Base-by-base conservation (phyloP, 306 rosid species). In the Dryas drummondii region DNA sequence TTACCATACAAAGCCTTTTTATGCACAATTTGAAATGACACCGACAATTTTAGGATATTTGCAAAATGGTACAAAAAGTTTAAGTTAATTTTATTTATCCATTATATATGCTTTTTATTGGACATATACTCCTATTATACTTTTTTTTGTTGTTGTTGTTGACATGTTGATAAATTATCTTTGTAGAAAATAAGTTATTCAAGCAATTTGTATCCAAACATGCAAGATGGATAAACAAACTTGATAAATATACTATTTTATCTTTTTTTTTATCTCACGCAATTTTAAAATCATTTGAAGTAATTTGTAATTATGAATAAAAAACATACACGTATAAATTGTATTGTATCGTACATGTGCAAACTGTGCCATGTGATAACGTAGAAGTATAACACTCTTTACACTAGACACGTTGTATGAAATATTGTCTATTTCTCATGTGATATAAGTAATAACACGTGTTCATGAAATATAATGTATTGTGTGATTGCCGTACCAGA, bases 401-500 rank as follows among this genome's bases (percentile, higher is more conserved):
- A 22, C 22, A 22, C 37, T 32, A 32, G 37, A 3, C 11, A 7
- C 4, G 4, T 40, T 13, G 40, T 44, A 63, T 15, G 37, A 0
- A 2, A 1, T 15, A 46, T 27, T 41, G 7, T 11, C 3, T 15
- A 37, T 37, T 12, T 37, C 5, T 0, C 62, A 52, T 6, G 1
- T n/a, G 15, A 51, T 14, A 2, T 51, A 50, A 32, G 1, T 22
- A 50, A 53, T 0, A 10, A 2, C 12, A 4, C 0, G 9, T 10
- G 51, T 3, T 9, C 7, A 3, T 9, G 19, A 51, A 4, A 2
- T 7, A 7, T 3, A 15, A 0, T 4, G 9, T 27, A 27, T n/a
- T 0, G 0, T 5, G 32, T 0, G 32, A 69, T 16, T 0, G 3
- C 7, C 8, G 0, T 3, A 15, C 1, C 2, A 10, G 0, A 2